Percentiles rank a stretch among this genome's conserved stretches.
These are phyloP conservation scores for Ogataea pilisensis DNA, from an alignment of 805 yeast species.

Conservation along the genomic window DNA sequence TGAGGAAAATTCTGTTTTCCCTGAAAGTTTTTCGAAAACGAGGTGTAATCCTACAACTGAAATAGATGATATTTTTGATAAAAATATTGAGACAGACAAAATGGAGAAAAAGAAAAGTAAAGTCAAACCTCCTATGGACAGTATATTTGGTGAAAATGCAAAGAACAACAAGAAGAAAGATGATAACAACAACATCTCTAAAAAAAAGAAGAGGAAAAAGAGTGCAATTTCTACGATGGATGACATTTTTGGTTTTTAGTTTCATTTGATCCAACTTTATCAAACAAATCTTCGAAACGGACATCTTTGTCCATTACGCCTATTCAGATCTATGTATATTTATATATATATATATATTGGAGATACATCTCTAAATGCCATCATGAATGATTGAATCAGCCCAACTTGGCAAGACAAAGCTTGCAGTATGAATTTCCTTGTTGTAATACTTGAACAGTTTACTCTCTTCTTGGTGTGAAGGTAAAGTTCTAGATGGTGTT, in stretches of 20 bases:
- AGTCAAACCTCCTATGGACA: slow-evolving; percentile 3
- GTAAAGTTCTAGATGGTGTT: slow-evolving; percentile 63
- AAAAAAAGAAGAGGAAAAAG: slow-evolving; percentile 13
- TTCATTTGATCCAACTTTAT: too few species aligned
- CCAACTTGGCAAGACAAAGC: slow-evolving; percentile 90
- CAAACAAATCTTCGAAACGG: too few species aligned
- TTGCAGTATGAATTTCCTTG: slow-evolving; percentile 76
- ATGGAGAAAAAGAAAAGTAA: not conserved
- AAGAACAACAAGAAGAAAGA: not conserved
- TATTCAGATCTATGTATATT: not conserved
- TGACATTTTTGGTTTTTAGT: slow-evolving; percentile 67
- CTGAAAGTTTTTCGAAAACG: not conserved
- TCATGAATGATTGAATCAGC: slow-evolving; percentile 42
- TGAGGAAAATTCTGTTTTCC: not conserved
- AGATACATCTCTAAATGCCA: not conserved
- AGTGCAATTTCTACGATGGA: slow-evolving; percentile 44
- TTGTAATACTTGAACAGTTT: slow-evolving; percentile 78
- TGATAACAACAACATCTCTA: not conserved
- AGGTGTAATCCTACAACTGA: not conserved
- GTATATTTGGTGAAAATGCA: slow-evolving; percentile 8
- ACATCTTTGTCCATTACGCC: too few species aligned
- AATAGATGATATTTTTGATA: not conserved
- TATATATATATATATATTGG: too few species aligned
- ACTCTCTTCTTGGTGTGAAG: slow-evolving; percentile 61
- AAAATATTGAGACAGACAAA: not conserved